A percentile compares a stretch with the other conserved stretches of the same genome.
phyloP scores from a whole-genome alignment of 257 asterid species.

The Przewalskia tangutica region DNA sequence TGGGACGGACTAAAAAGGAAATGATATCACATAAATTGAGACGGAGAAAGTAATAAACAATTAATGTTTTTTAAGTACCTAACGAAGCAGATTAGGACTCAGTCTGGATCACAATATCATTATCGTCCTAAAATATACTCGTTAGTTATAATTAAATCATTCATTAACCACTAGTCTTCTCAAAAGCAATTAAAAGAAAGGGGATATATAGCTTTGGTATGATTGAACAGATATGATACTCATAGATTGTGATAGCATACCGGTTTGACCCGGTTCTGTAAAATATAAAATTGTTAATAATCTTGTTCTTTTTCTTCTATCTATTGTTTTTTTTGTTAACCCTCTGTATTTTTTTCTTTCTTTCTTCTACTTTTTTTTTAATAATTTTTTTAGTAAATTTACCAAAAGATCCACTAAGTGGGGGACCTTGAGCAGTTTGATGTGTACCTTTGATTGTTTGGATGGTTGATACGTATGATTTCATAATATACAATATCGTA shows the following conservation, averaged over 20 bases:
- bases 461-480: too few relatives aligned
- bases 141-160: neutral
- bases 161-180: neutral
- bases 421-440: neutral
- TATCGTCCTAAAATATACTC: too few relatives aligned
- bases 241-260: neutral
- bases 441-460: neutral
- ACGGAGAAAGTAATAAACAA: too few relatives aligned
- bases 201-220: too few relatives aligned
- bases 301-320: neutral
- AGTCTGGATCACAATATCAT: too few relatives aligned
- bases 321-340: neutral
- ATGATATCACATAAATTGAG: too few relatives aligned
- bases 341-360: neutral
- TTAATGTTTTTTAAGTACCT: too few relatives aligned
- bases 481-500: too few relatives aligned
- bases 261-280: neutral
- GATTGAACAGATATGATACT: neutral
- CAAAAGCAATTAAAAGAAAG: neutral
- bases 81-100: too few relatives aligned
- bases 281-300: neutral
- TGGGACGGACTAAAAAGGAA: too few relatives aligned
- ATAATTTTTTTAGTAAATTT: neutral
- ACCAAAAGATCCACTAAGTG: neutral
- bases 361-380: too few relatives aligned